Evolutionary conservation across 1,139 yeast genomes (phyloP), one percentile per base, ranked within the genome.

Genomic region (Eremothecium cymbalariae): DNA sequence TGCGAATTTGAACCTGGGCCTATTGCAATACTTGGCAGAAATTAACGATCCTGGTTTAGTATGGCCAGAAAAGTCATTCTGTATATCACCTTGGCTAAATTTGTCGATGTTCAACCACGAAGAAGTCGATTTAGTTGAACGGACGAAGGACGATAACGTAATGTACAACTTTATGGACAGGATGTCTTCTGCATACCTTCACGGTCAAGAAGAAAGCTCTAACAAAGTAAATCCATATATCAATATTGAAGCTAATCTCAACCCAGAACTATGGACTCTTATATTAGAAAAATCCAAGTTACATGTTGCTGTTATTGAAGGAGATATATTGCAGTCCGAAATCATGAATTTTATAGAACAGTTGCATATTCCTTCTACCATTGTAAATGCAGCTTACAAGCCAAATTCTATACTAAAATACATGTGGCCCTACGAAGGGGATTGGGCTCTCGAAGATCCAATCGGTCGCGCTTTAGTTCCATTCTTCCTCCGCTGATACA

Each of bases 1-100:
- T 15, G 28, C 15, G 13, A 12, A 25, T 6, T 15, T 25, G 15
- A 6, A 12, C n/a, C 28, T 25, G 16, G 28, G 28, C 15, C 28
- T 25, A 15, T 15, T 25, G 13, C 16, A 11, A 15, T 25, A 25
- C 16, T 15, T 25, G 13, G 28, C 28, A 4, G 3, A 15, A 13
- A 15, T n/a, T n/a, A n/a, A 25, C 5, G 16, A n/a, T n/a, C 5
- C n/a, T 2, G 22, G 30, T 3, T 19, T 37, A 19, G 19, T 8
- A 1, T 25, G 42, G 7, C 57, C 57, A 7, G 33, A 34, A 15
- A 45, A 44, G 28, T 48, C 46, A 8, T 22, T 51, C 8, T 37
- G 37, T 6, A 33, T 51, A 8, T 50, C 55, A 27, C 57, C 57
- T 4, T 51, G 57, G 57, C 34, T 48, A 17, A 49, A 51, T 32